Evolutionary conservation across 1,284 basidiomycete genomes (phyloP), one percentile per base, ranked within the genome.

Genomic region (Austroboletus novae-zelandiae): DNA sequence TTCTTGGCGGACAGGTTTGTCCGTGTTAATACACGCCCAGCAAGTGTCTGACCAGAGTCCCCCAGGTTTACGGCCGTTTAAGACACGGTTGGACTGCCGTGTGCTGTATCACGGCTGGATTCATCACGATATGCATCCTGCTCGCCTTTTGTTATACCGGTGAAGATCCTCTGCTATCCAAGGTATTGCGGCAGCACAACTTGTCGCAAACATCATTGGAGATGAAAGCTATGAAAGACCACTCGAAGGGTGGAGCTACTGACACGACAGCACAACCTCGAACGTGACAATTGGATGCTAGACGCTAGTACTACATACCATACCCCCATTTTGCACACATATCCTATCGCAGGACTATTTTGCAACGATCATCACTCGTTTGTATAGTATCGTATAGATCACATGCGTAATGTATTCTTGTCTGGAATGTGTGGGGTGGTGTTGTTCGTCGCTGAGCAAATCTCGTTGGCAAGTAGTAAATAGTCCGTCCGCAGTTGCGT

Each of bases 1-100:
- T 88, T 30, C 69, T 86, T 36, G 82, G 83, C 39, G 84, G 86
- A 48, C 82, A 87, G 73, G 83, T 80, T 59, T 56, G 60, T 49
- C 10, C 20, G 42, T 15, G 11, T 20, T 37, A 45, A 37, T 23
- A 25, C 14, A 17, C 20, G 29, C 45, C 51, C 3, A 14, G 29
- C 8, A 40, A 36, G 35, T 34, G 18, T 42, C 41, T 49, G 25
- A 53, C 40, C 7, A 47, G 17, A 52, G 48, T 50, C 47, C 32
- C 31, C 25, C 47, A 86, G 82, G 72, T 88, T 18, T 86, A 84
- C 57, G 76, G 79, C 51, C 76, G 76, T 58, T 52, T 75, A 9
- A 62, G 51, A 36, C 64, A 70, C 15, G 85, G 85, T 14, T 88
- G 84, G 84, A 66, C 75, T 50, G 76, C 73, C 8, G 58, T 86